A percentile compares a stretch with the other conserved stretches of the same genome.
Evolutionary conservation across 1,284 basidiomycete species (phyloP).

Genomic region (Rhodofomes roseus): DNA sequence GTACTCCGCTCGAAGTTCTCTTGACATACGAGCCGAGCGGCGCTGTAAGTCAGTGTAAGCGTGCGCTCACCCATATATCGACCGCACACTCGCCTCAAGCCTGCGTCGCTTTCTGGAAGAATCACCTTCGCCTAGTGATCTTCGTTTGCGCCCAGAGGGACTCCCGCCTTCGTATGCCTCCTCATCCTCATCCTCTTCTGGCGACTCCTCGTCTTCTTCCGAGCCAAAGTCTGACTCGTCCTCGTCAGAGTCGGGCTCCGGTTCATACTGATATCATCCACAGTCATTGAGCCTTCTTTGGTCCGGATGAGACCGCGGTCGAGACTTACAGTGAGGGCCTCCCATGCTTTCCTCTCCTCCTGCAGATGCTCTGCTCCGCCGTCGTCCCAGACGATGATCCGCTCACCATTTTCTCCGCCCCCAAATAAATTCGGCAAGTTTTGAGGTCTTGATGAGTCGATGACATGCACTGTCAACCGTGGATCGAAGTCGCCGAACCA

Average conservation of each 20-base stretch:
- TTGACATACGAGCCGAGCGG: constrained; percentile 50
- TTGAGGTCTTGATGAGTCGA: constrained; percentile 92
- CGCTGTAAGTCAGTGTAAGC: constrained; percentile 19
- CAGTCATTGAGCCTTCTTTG: neutral
- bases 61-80: neutral
- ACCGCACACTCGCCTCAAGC: constrained; percentile 36
- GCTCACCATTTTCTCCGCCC: constrained; percentile 62
- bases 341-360: constrained; percentile 72
- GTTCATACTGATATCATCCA: constrained; percentile 52
- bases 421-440: constrained; percentile 90
- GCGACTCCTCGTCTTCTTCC: constrained; percentile 34
- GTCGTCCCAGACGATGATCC: constrained; percentile 88
- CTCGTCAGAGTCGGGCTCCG: constrained; percentile 68
- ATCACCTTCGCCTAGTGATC: constrained; percentile 41
- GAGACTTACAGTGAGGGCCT: constrained; percentile 68
- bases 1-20: constrained; percentile 66
- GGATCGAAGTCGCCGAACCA: constrained; percentile 73
- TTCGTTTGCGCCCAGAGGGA: constrained; percentile 51
- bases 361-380: constrained; percentile 66
- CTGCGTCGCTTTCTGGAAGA: constrained; percentile 47
- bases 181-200: constrained; percentile 45
- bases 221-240: constrained; percentile 48
- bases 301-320: neutral
- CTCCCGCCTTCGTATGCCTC: constrained; percentile 36
- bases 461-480: constrained; percentile 78